phyloP scores from a whole-genome alignment of 2,329 filamentous ascomycete genomes.

The Penicillium concentricum region DNA sequence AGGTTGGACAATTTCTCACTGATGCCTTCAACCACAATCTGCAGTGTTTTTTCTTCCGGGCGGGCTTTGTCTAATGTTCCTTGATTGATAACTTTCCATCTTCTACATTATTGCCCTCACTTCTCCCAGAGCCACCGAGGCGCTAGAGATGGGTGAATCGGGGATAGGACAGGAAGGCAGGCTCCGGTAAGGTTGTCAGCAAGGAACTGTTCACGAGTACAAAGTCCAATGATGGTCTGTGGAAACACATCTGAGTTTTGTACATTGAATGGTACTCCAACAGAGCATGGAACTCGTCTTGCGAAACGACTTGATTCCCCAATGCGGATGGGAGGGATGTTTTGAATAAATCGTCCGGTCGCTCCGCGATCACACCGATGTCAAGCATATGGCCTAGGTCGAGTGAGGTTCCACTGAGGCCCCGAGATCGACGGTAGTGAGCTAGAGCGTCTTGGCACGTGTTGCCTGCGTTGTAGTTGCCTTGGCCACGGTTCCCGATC shows the following conservation, averaged over 20 bases:
- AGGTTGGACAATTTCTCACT: not conserved
- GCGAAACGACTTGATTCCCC: too few species aligned
- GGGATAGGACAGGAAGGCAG: not conserved
- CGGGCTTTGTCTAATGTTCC: not conserved
- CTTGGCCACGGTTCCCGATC: slow-evolving; percentile 12
- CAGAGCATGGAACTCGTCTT: too few species aligned
- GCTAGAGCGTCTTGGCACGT: slow-evolving; percentile 11
- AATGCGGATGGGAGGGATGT: too few species aligned
- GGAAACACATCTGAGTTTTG: not conserved
- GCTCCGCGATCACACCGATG: not conserved
- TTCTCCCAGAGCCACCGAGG: not conserved
- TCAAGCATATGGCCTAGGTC: not conserved
- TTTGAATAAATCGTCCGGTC: too few species aligned
- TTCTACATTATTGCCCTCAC: not conserved
- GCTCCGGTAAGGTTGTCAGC: not conserved
- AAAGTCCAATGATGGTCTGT: not conserved
- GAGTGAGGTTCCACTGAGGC: not conserved
- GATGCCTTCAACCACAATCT: not conserved
- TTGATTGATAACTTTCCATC: not conserved
- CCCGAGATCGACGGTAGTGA: slow-evolving; percentile 10
- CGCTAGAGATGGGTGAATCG: not conserved
- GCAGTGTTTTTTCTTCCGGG: not conserved
- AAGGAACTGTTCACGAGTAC: not conserved
- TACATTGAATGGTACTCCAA: too few species aligned
- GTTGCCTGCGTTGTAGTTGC: slow-evolving; percentile 12